phyloP scores from a whole-genome alignment of 768 basidiomycete species.

The Heimioporus sp. region DNA sequence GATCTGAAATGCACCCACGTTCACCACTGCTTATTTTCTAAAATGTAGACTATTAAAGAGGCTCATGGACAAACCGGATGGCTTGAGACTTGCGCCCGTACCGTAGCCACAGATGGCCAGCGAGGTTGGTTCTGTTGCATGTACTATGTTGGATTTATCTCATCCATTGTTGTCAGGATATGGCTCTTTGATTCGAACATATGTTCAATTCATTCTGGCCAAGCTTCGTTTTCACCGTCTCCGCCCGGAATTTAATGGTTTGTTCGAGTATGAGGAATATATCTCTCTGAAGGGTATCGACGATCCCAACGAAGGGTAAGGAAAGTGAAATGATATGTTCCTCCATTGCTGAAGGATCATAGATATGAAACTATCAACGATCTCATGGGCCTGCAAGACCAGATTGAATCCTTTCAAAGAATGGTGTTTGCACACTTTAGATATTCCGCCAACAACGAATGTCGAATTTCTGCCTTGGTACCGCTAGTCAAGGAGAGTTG shows the following conservation, averaged over 20 bases:
- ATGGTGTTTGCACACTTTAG: slow-evolving; percentile 95
- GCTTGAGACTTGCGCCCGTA: slow-evolving; percentile 95
- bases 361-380: slow-evolving; percentile 98
- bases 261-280: slow-evolving; percentile 99
- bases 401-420: slow-evolving; percentile 98
- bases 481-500: slow-evolving; percentile 99
- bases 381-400: slow-evolving; percentile 96
- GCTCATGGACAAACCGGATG: slow-evolving; percentile 96
- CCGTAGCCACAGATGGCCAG: slow-evolving; percentile 73
- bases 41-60: slow-evolving; percentile 84
- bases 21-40: slow-evolving; percentile 9
- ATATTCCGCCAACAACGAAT: slow-evolving; percentile 91
- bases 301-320: slow-evolving; percentile 98
- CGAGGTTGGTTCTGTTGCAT: slow-evolving; percentile 51
- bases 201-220: slow-evolving; percentile 92
- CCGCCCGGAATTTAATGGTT: slow-evolving; percentile 95
- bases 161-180: slow-evolving; percentile 58
- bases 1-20: background rate
- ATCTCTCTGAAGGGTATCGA: slow-evolving; percentile 96
- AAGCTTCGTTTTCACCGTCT: slow-evolving; percentile 96
- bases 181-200: slow-evolving; percentile 88
- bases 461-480: slow-evolving; percentile 92
- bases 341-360: slow-evolving; percentile 10
- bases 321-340: slow-evolving; percentile 1
- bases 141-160: slow-evolving; percentile 3